Evolutionary conservation across 345 rosid genomes (phyloP).

Genomic region (Salix caprea): DNA sequence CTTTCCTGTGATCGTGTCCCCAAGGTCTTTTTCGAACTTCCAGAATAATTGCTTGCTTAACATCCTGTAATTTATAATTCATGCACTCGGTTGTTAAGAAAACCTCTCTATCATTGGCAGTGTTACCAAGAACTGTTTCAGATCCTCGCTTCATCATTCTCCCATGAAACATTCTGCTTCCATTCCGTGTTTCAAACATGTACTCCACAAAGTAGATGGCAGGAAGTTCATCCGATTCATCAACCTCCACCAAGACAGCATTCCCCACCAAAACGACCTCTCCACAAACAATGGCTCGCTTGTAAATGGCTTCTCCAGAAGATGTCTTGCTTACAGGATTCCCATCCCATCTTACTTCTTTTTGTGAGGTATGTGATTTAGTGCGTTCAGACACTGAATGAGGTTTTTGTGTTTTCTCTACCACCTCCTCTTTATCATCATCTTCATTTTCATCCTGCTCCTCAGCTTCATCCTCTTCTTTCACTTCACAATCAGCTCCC

Average conservation of each 20-base stretch:
- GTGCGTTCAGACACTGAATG: neutral
- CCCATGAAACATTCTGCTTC: slow-evolving; percentile 29
- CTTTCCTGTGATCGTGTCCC: slow-evolving; percentile 23
- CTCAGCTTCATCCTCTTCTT: slow-evolving; percentile 24
- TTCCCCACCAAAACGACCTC: slow-evolving; percentile 17
- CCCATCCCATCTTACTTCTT: slow-evolving; percentile 24
- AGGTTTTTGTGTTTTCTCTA: slow-evolving; percentile 12
- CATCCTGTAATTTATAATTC: slow-evolving; percentile 15
- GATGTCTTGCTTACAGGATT: slow-evolving; percentile 11
- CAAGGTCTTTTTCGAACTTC: slow-evolving; percentile 19
- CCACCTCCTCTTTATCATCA: slow-evolving; percentile 20
- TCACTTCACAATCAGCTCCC: slow-evolving; percentile 11
- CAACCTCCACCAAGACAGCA: slow-evolving; percentile 16
- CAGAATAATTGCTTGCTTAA: slow-evolving; percentile 14
- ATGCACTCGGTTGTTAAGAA: slow-evolving; percentile 28
- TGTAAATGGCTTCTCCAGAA: slow-evolving; percentile 19
- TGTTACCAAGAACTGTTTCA: slow-evolving; percentile 29
- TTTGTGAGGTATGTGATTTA: slow-evolving; percentile 1
- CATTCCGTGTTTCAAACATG: slow-evolving; percentile 27
- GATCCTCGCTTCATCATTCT: slow-evolving; percentile 22
- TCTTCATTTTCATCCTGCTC: slow-evolving; percentile 29
- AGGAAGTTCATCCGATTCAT: slow-evolving; percentile 13
- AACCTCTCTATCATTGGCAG: slow-evolving; percentile 29
- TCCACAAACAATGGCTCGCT: slow-evolving; percentile 20
- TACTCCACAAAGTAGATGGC: slow-evolving; percentile 23